phyloP scores from a whole-genome alignment of 495 filamentous ascomycete genomes.

The Talaromyces nanjingensis region DNA sequence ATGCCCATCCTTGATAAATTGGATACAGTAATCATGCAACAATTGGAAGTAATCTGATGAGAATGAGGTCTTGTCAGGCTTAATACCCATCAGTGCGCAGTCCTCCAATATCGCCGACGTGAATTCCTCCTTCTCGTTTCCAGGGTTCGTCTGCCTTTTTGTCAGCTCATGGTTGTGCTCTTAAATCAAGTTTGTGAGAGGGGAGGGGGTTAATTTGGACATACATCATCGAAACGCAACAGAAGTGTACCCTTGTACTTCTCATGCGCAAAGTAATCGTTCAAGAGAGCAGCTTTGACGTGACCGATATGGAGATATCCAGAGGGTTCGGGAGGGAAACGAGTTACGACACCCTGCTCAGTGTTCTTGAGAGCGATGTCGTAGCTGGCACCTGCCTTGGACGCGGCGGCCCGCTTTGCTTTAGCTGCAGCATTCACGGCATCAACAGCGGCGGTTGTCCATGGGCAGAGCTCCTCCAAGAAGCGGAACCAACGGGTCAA shows the following conservation, averaged over 20 bases:
- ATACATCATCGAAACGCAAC: constrained; percentile 67
- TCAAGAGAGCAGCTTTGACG: constrained; percentile 85
- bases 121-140: constrained; percentile 89
- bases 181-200: no score
- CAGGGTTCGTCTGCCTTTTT: constrained; percentile 60
- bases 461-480: constrained; percentile 73
- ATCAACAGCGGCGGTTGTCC: constrained; percentile 42
- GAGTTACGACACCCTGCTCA: constrained; percentile 87
- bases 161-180: neutral
- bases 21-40: constrained; percentile 69
- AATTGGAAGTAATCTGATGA: constrained; percentile 90
- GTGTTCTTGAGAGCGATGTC: constrained; percentile 81
- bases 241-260: constrained; percentile 79
- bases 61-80: constrained; percentile 68
- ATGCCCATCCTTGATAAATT: constrained; percentile 73
- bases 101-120: constrained; percentile 59
- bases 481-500: constrained; percentile 84
- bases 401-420: constrained; percentile 63
- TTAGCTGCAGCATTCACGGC: constrained; percentile 51
- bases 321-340: constrained; percentile 95
- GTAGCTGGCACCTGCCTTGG: constrained; percentile 81
- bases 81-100: constrained; percentile 76
- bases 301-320: constrained; percentile 94
- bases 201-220: no score
- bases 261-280: constrained; percentile 90